Percentiles rank a stretch among this genome's conserved stretches.
These are phyloP conservation scores for Detonula confervacea DNA, from an alignment of 352 stramenopile species.

Conservation along the genomic window DNA sequence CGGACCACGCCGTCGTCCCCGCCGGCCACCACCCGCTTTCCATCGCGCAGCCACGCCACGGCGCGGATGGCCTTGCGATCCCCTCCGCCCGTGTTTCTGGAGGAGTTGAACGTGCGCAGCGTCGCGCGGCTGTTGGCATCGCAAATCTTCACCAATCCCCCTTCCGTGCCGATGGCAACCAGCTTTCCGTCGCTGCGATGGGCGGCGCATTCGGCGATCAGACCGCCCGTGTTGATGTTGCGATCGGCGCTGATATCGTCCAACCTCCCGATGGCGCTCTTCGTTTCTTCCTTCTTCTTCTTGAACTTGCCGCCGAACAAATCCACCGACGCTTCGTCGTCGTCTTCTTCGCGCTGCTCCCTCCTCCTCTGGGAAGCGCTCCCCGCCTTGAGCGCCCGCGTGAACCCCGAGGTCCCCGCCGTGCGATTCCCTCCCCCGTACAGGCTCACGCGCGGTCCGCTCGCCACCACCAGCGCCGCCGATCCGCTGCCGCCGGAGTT, in stretches of 20 bases:
- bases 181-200: slow-evolving; percentile 71
- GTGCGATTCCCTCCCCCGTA: slow-evolving; percentile 50
- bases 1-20: slow-evolving; percentile 74
- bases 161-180: slow-evolving; percentile 72
- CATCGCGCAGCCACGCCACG: slow-evolving; percentile 68
- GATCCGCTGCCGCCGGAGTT: not conserved
- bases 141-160: slow-evolving; percentile 63
- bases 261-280: not conserved
- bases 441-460: slow-evolving; percentile 69
- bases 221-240: slow-evolving; percentile 66
- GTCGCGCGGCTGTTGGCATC: slow-evolving; percentile 68
- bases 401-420: slow-evolving; percentile 29
- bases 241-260: slow-evolving; percentile 60
- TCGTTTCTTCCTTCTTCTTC: slow-evolving; percentile 16
- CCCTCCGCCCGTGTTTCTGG: slow-evolving; percentile 18
- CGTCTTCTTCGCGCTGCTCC: not conserved
- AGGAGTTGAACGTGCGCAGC: slow-evolving; percentile 63
- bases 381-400: slow-evolving; percentile 29
- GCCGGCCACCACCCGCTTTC: slow-evolving; percentile 51
- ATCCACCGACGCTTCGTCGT: slow-evolving; percentile 16
- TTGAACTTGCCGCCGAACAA: slow-evolving; percentile 34
- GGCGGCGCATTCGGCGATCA: slow-evolving; percentile 52
- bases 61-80: slow-evolving; percentile 56
- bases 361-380: slow-evolving; percentile 6
- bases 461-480: slow-evolving; percentile 55